phyloP scores from a whole-genome alignment of 2,329 filamentous ascomycete species.

The Kalmusia sp. region DNA sequence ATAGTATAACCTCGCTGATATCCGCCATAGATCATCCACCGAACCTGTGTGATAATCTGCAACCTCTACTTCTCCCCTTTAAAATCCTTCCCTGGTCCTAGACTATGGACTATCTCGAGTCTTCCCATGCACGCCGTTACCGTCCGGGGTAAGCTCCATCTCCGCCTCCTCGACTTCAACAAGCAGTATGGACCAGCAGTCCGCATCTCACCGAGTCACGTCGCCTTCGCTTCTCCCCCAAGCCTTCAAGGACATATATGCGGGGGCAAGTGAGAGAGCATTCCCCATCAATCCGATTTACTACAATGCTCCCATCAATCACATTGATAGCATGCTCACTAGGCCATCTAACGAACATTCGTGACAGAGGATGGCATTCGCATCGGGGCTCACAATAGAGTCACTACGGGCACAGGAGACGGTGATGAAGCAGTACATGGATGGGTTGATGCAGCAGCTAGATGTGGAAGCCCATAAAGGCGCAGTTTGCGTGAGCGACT shows the following conservation, averaged over 20 bases:
- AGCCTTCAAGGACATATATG: slow-evolving; percentile 47
- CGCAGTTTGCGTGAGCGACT: slow-evolving; percentile 2
- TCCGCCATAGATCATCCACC: slow-evolving; percentile 8
- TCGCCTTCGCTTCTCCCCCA: slow-evolving; percentile 42
- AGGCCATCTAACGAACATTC: slow-evolving; percentile 28
- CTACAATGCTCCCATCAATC: slow-evolving; percentile 3
- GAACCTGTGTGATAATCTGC: slow-evolving; percentile 1
- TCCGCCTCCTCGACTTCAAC: slow-evolving; percentile 11
- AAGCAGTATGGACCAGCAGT: slow-evolving; percentile 9
- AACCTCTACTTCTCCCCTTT: slow-evolving; percentile 33
- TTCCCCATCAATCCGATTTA: slow-evolving; percentile 24
- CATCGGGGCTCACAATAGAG: slow-evolving; percentile 44
- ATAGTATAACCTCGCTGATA: no score
- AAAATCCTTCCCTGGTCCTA: slow-evolving; percentile 47
- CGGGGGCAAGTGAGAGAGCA: slow-evolving; percentile 22
- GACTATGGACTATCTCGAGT: slow-evolving; percentile 31
- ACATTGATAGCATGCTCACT: slow-evolving; percentile 20
- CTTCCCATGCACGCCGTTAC: slow-evolving; percentile 27
- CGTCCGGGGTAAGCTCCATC: slow-evolving; percentile 14
- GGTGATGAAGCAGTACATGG: slow-evolving; percentile 40
- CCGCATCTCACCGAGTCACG: slow-evolving; percentile 9
- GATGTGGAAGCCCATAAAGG: background rate
- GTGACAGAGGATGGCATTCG: slow-evolving; percentile 31
- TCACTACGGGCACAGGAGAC: slow-evolving; percentile 45
- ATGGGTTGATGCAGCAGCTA: slow-evolving; percentile 33